Evolutionary conservation across 495 filamentous ascomycete genomes (phyloP), one percentile per base, ranked within the genome.

Genomic region (Ramalina intermedia): DNA sequence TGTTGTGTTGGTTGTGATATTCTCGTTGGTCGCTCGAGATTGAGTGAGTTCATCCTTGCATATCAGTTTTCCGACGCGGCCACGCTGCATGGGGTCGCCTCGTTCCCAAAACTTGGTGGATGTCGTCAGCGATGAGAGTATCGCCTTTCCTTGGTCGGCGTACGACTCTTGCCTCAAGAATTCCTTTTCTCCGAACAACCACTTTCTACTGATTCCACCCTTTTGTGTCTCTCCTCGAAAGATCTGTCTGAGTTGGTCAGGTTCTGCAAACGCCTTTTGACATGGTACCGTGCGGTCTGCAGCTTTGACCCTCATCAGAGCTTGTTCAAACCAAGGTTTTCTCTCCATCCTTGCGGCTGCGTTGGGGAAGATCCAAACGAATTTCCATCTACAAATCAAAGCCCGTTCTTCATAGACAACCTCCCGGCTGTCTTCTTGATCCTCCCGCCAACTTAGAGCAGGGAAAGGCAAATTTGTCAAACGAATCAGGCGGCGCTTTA

Each of bases 381-480:
- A 68, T 45, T 58, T 64, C 49, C 51, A 66, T 21, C 66, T 51
- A n/a, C 55, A 61, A 7, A 62, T 50, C 42, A 73, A 63, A 6
- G 76, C 57, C 0, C 55, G 55, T 0, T 61, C 63, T 4, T 54
- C 45, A n/a, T 56, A 37, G 13, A 66, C 55, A 0, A 63, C 55
- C 4, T 59, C 60, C 0, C 48, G 7, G 6, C 37, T 36, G 4
- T 62, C 51, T 1, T 50, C 41, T 20, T 55, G 38, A 3, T 59
- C 57, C 6, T 50, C 39, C 0, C 57, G 51, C 38, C 66, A 73
- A 40, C 55, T 64, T 9, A 56, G 41, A 2, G 40, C 41, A 1
- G 61, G 60, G 37, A 73, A 80, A 0, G 62, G 48, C 1, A 65
- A 60, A 46, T 82, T 80, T 0, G 79, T 82, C 2, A 74, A 46